Evolutionary conservation across 192 early-diverging fungal genomes (phyloP).

Genomic region (Oehlia diaphana): DNA sequence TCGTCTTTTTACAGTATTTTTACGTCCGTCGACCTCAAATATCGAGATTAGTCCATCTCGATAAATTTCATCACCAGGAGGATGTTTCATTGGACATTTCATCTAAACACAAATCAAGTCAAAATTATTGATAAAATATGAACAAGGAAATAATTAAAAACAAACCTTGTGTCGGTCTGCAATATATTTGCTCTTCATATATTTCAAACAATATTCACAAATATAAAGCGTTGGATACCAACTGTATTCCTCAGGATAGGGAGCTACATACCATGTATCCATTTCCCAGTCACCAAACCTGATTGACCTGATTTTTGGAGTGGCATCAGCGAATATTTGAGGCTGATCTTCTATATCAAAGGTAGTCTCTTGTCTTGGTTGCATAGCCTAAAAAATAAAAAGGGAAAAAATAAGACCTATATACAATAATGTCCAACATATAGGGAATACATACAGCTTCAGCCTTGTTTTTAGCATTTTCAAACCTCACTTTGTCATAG

Average conservation of each 20-base stretch:
- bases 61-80: slow-evolving; percentile 98
- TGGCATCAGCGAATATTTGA: slow-evolving; percentile 25
- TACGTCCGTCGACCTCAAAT: slow-evolving; percentile 96
- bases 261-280: slow-evolving; percentile 92
- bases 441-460: slow-evolving; percentile 31
- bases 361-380: neutral
- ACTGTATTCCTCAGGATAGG: slow-evolving; percentile 98
- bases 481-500: slow-evolving; percentile 53
- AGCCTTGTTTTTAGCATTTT: slow-evolving; percentile 46
- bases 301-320: slow-evolving; percentile 70
- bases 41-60: slow-evolving; percentile 83
- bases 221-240: slow-evolving; percentile 74
- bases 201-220: slow-evolving; percentile 98
- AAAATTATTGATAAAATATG: neutral
- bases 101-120: slow-evolving; percentile 30
- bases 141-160: neutral
- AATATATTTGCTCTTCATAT: slow-evolving; percentile 90
- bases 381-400: neutral
- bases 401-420: neutral
- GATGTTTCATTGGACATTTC: slow-evolving; percentile 78
- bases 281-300: slow-evolving; percentile 82
- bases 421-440: neutral
- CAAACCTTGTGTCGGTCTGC: slow-evolving; percentile 74
- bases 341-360: slow-evolving; percentile 24
- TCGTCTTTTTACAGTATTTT: slow-evolving; percentile 69